Evolutionary conservation across 148 eudicot species (phyloP), one percentile per base, ranked within the genome.

Genomic region (Salicornia ramosissima): DNA sequence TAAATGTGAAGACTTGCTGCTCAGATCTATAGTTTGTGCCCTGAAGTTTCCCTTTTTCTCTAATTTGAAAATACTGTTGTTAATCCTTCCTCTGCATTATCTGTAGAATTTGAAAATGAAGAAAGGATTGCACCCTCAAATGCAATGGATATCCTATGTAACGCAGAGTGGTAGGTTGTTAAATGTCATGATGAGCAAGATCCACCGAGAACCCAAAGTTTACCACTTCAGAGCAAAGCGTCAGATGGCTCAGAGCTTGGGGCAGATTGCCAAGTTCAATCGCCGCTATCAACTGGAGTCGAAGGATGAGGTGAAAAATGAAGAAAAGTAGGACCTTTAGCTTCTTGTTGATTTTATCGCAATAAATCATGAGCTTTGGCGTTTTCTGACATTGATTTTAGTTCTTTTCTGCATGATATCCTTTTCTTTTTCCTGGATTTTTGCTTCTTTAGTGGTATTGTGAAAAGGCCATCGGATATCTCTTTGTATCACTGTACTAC

Each of bases 161-260:
- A 86, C 86, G 36, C 90, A 86, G 71, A 84, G 84, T 62, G 89
- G 88, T 36, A 78, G 85, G 36, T 68, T 87, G 87, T 74, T 88
- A 63, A 77, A 85, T 42, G 90, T 93, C 29, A 85, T 87, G 96
- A 90, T 93, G 96, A 82, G 88, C 75, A 93, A 81, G 65, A 87
- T 90, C 61, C 87, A 88, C 81, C 74, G 81, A 49, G 80, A 65
- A 55, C 95, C 96, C 63, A 93, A 93, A 82, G 96, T 90, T 29
- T 86, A 86, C 79, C 98, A 90, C 75, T 75, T 86, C 39, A 82
- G 96, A 73, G 96, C 92, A 6, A 85, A 80, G 65, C 78, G 89
- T 51, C 89, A 90, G 79, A 90, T 85, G 95, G 92, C 95, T 72
- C 79, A 86, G 68, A 85, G 84, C 73, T 59, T 86, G 42, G 91